phyloP scores from a whole-genome alignment of 352 stramenopile species.

The Pythium plurisporium region DNA sequence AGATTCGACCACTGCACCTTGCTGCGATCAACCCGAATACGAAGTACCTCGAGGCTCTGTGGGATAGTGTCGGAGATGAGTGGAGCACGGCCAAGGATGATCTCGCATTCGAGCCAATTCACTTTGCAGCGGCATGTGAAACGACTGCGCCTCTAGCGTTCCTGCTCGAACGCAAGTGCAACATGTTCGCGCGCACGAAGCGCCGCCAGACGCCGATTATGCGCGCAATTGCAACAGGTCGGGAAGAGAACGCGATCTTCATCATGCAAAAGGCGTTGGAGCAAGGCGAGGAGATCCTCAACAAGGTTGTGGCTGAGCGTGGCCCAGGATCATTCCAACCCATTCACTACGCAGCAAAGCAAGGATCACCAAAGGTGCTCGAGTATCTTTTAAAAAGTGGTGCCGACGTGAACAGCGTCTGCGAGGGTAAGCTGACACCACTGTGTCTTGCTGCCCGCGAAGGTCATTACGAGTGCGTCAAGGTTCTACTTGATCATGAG shows the following conservation, averaged over 20 bases:
- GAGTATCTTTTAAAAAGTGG: conserved; percentile 44
- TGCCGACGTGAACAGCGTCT: conserved; percentile 51
- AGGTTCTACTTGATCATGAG: conserved; percentile 40
- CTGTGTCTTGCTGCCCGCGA: conserved; percentile 55
- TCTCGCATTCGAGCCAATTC: conserved; percentile 52
- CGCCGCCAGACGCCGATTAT: conserved; percentile 59
- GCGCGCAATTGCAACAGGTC: conserved; percentile 35
- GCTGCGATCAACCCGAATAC: conserved; percentile 72
- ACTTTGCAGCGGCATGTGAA: conserved; percentile 63
- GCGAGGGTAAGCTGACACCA: conserved; percentile 45
- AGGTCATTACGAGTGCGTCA: conserved; percentile 54
- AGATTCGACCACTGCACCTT: conserved; percentile 65
- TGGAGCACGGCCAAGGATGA: conserved; percentile 52
- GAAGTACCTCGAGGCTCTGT: conserved; percentile 57
- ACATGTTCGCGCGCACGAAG: conserved; percentile 59
- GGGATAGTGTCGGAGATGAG: conserved; percentile 48
- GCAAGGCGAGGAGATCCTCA: conserved; percentile 26
- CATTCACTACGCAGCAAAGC: conserved; percentile 50
- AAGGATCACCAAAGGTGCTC: conserved; percentile 40
- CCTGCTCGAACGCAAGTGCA: conserved; percentile 49
- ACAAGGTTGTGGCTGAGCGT: conserved; percentile 40
- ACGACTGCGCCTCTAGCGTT: conserved; percentile 49
- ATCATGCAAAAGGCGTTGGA: conserved; percentile 56
- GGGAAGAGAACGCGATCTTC: conserved; percentile 54
- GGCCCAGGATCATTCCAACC: conserved; percentile 49